phyloP scores from a whole-genome alignment of 2,329 filamentous ascomycete species.

The Colletotrichum zoysiae region DNA sequence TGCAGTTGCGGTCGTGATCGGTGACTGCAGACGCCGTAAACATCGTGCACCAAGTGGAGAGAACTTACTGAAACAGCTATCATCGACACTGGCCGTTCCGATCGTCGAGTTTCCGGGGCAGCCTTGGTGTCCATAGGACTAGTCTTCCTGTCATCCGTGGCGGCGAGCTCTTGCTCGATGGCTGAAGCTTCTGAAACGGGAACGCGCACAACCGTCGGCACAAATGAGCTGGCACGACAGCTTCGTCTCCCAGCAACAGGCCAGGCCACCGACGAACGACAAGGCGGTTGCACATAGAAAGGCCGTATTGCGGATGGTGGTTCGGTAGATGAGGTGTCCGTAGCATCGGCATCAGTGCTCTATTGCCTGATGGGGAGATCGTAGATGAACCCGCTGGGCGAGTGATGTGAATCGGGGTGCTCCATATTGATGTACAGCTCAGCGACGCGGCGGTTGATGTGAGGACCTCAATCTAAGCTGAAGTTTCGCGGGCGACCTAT shows the following conservation, averaged over 20 bases:
- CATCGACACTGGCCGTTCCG: not conserved
- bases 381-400: constrained; percentile 38
- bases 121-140: not conserved
- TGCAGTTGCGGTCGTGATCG: not conserved
- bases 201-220: not conserved
- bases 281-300: not conserved
- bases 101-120: not conserved
- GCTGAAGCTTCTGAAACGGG: not conserved
- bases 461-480: not conserved
- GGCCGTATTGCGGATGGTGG: not conserved
- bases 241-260: not conserved
- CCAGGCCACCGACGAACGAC: not conserved
- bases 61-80: not conserved
- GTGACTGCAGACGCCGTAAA: too few species aligned
- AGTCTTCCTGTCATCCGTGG: not conserved
- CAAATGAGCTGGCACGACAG: not conserved
- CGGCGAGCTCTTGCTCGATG: constrained; percentile 1
- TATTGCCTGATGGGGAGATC: constrained; percentile 7
- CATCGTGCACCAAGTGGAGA: not conserved
- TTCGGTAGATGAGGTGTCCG: not conserved
- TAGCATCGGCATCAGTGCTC: not conserved
- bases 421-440: not conserved
- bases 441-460: not conserved
- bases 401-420: constrained; percentile 2
- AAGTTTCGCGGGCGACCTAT: not conserved